phyloP scores from a whole-genome alignment of 805 yeast species.

The Sugiyamaella qingdaonensis region DNA sequence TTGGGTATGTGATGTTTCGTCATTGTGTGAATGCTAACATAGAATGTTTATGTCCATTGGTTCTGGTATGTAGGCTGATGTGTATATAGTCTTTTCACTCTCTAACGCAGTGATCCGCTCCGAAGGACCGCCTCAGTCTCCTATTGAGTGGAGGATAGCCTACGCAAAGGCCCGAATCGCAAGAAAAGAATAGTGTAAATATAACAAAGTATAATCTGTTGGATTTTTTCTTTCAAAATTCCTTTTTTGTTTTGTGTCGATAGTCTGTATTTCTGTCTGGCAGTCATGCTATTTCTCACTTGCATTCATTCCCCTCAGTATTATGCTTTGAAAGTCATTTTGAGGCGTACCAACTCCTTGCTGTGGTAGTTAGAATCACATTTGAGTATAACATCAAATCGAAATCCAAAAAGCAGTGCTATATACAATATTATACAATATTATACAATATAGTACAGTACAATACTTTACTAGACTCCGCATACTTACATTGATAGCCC shows the following conservation, averaged over 20 bases:
- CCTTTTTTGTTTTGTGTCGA: too few species aligned
- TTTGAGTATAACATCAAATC: too few species aligned
- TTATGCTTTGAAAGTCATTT: too few species aligned
- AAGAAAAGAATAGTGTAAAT: neutral
- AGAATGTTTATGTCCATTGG: constrained; percentile 90
- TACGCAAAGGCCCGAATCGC: constrained; percentile 21
- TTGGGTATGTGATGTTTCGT: constrained; percentile 47
- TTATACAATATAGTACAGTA: too few species aligned
- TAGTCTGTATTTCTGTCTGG: too few species aligned
- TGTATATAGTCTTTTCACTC: neutral
- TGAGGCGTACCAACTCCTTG: too few species aligned
- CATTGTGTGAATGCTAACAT: neutral
- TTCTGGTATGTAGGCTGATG: constrained; percentile 36
- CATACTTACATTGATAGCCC: neutral
- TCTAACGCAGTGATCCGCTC: constrained; percentile 32
- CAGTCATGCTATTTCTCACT: too few species aligned
- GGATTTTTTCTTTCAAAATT: too few species aligned
- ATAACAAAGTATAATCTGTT: neutral
- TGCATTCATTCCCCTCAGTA: too few species aligned
- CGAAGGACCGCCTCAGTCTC: constrained; percentile 27
- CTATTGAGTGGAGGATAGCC: constrained; percentile 28
- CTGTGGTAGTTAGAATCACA: too few species aligned
- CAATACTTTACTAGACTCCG: neutral
- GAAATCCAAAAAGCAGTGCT: too few species aligned
- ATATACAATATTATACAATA: too few species aligned